Base-by-base conservation (phyloP, 306 rosid species). In the Arachis stenosperma region DNA sequence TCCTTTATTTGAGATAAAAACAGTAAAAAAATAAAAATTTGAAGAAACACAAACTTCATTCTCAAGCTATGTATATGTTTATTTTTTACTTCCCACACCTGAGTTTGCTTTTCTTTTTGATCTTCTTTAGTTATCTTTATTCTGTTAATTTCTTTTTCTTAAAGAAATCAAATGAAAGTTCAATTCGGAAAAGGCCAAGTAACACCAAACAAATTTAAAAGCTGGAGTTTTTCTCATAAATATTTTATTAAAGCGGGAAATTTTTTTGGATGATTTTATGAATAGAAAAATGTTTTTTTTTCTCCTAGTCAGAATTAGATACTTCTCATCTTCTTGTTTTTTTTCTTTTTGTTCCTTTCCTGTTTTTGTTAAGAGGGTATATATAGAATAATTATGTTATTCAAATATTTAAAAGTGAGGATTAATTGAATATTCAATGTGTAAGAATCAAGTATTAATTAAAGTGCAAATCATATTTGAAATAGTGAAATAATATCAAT, bases 11-110 rank as follows among this genome's bases (percentile, higher is more conserved):
- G 65, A 83, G 81, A 79, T 76, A 46, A 57, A 74, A 4, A 51
- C 56, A 62, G 68, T 56, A 22, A 22, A 22, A 22, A 22, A 22
- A 22, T 67, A 67, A 69, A 70, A 62, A 73, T 13, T 22, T 22
- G 27, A 65, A 30, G 73, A 71, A 67, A 33, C 37, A 33, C 80
- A 84, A 76, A 75, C 98, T 85, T 90, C 88, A 81, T 79, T 51
- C 84, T 85, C 85, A 92, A 85, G 96, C 90, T 83, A 83, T 84
- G 86, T 84, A 76, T 22, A 33, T 33, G 37, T 2, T 33, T 33
- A 33, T 33, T 83, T 78, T 82, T 75, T 58, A 79, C 78, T 72
- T 64, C 73, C 65, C 43, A 57, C 76, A 48, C 74, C 60, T 60
- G 67, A 65, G 72, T 51, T 80, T 88, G 75, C 81, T 82, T 84